Evolutionary conservation across 257 asterid species (phyloP).

Genomic region (Nicotiana noctiflora): DNA sequence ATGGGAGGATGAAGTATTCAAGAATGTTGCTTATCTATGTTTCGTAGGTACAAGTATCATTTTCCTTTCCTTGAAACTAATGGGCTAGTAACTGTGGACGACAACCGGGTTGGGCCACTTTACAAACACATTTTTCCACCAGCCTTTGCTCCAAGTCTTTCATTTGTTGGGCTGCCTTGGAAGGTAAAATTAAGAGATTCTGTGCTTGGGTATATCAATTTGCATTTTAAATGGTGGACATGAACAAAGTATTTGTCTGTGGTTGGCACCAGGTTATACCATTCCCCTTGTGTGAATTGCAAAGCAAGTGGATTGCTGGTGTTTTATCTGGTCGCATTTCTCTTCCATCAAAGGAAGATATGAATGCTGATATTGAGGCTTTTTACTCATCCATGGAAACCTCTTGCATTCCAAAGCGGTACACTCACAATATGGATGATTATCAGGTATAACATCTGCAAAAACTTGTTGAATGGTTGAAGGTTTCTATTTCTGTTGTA

Average conservation of each 20-base stretch:
- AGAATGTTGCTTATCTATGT: background rate
- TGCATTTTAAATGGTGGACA: background rate
- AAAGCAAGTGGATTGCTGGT: constrained; percentile 88
- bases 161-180: constrained; percentile 95
- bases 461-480: background rate
- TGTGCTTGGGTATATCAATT: background rate
- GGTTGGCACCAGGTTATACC: constrained; percentile 63
- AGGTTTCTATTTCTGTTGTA: background rate
- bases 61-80: constrained; percentile 83
- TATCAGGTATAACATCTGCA: constrained; percentile 46
- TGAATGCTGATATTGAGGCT: constrained; percentile 58
- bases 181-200: constrained; percentile 41
- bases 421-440: constrained; percentile 58
- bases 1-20: background rate
- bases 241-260: background rate
- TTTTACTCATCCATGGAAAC: constrained; percentile 59
- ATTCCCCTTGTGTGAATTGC: constrained; percentile 68
- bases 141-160: constrained; percentile 66
- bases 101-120: constrained; percentile 85
- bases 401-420: constrained; percentile 56
- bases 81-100: constrained; percentile 65
- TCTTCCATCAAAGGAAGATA: constrained; percentile 57
- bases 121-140: constrained; percentile 88
- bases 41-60: constrained; percentile 65
- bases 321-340: constrained; percentile 62